A percentile compares a stretch with the other conserved stretches of the same genome.
phyloP scores from a whole-genome alignment of 2,329 filamentous ascomycete species.

The Plenodomus tracheiphilus region DNA sequence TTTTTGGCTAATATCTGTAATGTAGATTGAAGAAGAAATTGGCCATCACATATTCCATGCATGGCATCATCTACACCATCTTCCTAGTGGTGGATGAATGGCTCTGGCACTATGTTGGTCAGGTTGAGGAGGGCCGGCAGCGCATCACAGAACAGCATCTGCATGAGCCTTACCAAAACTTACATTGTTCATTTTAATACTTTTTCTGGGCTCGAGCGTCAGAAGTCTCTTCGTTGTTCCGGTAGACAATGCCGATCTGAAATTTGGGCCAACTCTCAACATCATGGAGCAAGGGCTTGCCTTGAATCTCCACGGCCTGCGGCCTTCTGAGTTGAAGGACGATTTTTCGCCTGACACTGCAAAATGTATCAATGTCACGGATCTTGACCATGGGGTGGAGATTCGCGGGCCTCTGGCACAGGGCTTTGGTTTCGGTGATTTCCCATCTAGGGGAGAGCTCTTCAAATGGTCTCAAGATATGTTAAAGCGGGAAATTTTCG shows the following conservation, averaged over 20 bases:
- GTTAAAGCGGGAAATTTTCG: background rate
- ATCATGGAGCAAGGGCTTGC: background rate
- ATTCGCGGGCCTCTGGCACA: background rate
- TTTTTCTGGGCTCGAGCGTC: background rate
- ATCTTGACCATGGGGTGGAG: background rate
- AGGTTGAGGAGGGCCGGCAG: background rate
- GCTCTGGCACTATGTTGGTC: background rate
- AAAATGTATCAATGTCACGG: background rate
- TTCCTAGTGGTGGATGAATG: background rate
- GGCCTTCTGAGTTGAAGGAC: background rate
- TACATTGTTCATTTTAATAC: background rate
- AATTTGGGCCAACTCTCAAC: background rate
- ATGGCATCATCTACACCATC: background rate
- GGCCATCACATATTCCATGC: background rate
- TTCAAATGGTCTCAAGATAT: background rate
- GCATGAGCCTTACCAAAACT: background rate
- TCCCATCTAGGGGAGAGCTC: background rate
- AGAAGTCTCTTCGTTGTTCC: background rate
- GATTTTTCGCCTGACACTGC: background rate
- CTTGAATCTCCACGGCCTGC: background rate
- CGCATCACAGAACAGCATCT: background rate
- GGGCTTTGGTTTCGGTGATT: background rate
- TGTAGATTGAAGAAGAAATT: background rate
- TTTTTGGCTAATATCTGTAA: background rate
- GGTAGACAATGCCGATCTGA: background rate